Evolutionary conservation across 805 yeast genomes (phyloP).

Genomic region (Isabelozyma pseudorhagii): DNA sequence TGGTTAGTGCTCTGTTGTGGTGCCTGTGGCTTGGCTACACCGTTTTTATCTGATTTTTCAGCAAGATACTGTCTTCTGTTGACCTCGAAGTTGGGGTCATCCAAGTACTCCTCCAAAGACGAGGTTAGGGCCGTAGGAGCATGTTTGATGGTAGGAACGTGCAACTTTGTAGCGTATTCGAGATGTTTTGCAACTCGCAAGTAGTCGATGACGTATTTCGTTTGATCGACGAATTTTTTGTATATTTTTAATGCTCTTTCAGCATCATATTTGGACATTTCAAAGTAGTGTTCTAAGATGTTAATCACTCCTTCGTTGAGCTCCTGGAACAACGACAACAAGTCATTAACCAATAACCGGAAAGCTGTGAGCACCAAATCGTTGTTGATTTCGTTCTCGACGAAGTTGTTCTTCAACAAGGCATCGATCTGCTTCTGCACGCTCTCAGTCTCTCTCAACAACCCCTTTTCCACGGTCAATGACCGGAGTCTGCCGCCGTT

Average conservation of each 20-base stretch:
- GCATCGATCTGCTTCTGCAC: conserved; percentile 80
- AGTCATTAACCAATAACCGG: conserved; percentile 84
- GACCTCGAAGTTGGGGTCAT: conserved; percentile 79
- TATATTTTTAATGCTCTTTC: conserved; percentile 82
- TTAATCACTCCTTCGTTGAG: conserved; percentile 96
- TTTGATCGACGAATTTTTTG: conserved; percentile 79
- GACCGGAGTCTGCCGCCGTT: conserved; percentile 60
- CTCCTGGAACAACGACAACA: conserved; percentile 81
- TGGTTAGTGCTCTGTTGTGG: not conserved
- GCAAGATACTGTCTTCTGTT: conserved; percentile 76
- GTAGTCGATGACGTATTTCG: conserved; percentile 83
- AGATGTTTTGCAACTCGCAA: conserved; percentile 85
- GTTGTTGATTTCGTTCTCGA: conserved; percentile 77
- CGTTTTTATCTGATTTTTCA: conserved; percentile 49
- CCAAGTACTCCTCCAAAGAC: conserved; percentile 82
- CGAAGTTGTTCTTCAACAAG: conserved; percentile 68
- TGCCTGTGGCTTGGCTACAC: not conserved
- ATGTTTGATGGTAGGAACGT: conserved; percentile 93
- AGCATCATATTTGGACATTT: conserved; percentile 83
- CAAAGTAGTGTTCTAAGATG: conserved; percentile 89
- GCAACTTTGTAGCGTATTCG: conserved; percentile 81
- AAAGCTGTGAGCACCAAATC: conserved; percentile 83
- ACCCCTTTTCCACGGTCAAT: conserved; percentile 71
- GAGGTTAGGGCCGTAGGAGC: conserved; percentile 92
- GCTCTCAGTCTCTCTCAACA: conserved; percentile 79